A percentile compares a stretch with the other conserved stretches of the same genome.
phyloP scores from a whole-genome alignment of 148 eudicot species.

The Rhododendron kiyosumense region DNA sequence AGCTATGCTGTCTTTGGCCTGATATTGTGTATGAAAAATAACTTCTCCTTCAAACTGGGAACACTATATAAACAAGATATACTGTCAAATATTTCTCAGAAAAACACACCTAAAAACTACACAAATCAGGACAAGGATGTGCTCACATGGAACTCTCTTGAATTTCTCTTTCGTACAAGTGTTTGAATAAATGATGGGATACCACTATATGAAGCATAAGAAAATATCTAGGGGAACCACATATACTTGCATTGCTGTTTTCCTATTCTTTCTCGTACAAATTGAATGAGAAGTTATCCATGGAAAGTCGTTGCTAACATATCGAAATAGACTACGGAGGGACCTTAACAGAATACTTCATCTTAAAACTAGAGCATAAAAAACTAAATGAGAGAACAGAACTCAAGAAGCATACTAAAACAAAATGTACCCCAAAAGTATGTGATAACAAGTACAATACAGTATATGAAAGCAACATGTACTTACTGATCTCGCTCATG shows the following conservation, averaged over 20 bases:
- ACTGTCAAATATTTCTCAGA: background rate
- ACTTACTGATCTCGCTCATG: too few relatives aligned
- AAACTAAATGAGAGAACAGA: background rate
- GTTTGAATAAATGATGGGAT: background rate
- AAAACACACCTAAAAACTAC: too few relatives aligned
- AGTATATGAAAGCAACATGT: conserved; percentile 45
- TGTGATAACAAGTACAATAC: conserved; percentile 22
- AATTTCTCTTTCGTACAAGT: too few relatives aligned
- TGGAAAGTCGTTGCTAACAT: background rate
- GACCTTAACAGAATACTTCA: background rate
- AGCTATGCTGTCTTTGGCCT: background rate
- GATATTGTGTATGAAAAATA: background rate
- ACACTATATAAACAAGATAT: background rate
- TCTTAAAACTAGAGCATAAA: background rate
- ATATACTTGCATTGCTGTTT: background rate
- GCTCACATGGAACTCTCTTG: too few relatives aligned
- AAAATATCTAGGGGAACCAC: background rate
- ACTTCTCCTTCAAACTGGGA: background rate
- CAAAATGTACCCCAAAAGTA: background rate
- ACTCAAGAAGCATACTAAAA: background rate
- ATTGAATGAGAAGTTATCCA: background rate
- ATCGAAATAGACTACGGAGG: background rate
- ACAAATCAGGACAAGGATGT: too few relatives aligned
- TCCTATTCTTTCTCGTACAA: background rate
- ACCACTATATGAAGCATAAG: background rate